Evolutionary conservation across 345 rosid genomes (phyloP), one percentile per base, ranked within the genome.

Genomic region (Bretschneidera sinensis): DNA sequence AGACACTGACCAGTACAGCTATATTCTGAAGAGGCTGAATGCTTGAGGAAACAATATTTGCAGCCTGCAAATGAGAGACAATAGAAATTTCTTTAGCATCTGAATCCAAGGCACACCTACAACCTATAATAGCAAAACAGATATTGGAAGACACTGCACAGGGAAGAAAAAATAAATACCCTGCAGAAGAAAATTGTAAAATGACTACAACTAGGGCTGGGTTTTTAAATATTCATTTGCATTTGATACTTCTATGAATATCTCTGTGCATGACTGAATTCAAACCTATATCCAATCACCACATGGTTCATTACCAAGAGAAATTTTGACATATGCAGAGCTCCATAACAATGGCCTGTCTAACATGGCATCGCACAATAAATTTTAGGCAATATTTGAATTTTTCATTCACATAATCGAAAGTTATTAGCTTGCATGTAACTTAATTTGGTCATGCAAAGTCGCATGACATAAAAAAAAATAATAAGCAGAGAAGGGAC

Each of bases 21-120:
- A 81, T 14, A 77, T 92, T 89, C 66, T 86, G 88, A 62, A 78
- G 83, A 62, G 98, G 91, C 57, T 91, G 96, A 61, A 91, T 91
- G 68, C 85, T 83, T 7, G 92, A 85, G 58, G 77, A 83, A 57
- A 91, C 96, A 65, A 83, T 76, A 62, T 68, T 92, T 60, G 85
- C 83, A 48, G 78, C 95, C 98, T 91, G 68, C 63, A 71, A 54
- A 56, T 51, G 7, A 48, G 28, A 23, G 9, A 39, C 1, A 39
- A 39, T 7, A 39, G 45, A 39, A 14, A 39, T 1, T 39, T 13
- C 45, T 1, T 39, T 39, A 39, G 16, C 16, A 39, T 39, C 45
- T 4, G 45, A 39, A 39, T 39, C 9, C 45, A 11, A 14, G 10
- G 10, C 45, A 39, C 45, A n/a, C 45, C 1, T 39, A 39, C 4